A percentile compares a stretch with the other conserved stretches of the same genome.
Conservation (phyloP, 331 rosid species). For the Acacia pycnantha region DNA sequence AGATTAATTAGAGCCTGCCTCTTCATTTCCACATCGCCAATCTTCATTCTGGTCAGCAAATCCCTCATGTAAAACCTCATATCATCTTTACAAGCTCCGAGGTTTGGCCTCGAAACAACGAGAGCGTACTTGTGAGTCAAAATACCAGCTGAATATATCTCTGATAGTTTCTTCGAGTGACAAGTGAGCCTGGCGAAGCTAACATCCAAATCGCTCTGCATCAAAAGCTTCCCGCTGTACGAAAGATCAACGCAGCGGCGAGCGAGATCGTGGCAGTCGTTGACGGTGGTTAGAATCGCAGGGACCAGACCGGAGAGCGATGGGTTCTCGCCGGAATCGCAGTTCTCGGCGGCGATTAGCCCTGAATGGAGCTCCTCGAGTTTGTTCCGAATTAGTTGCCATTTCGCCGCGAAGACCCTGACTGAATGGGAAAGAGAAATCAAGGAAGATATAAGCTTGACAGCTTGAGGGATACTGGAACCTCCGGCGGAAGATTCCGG, state of each 20-base stretch:
- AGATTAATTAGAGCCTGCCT: conserved; percentile 55
- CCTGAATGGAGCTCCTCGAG: conserved; percentile 66
- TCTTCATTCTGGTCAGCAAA: conserved; percentile 69
- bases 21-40: conserved; percentile 73
- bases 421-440: conserved; percentile 63
- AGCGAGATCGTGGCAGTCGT: conserved; percentile 65
- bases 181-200: conserved; percentile 50
- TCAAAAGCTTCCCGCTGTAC: conserved; percentile 85
- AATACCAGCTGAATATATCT: conserved; percentile 49
- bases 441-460: conserved; percentile 50
- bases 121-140: conserved; percentile 59
- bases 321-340: conserved; percentile 48
- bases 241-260: conserved; percentile 78
- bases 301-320: conserved; percentile 45
- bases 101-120: conserved; percentile 65
- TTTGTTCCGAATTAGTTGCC: conserved; percentile 64
- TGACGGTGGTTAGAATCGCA: conserved; percentile 35
- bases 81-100: conserved; percentile 80
- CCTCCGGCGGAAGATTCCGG: conserved; percentile 34
- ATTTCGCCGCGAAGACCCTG: conserved; percentile 72
- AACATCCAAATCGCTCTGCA: conserved; percentile 90
- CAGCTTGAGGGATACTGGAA: conserved; percentile 43
- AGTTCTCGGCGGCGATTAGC: conserved; percentile 52
- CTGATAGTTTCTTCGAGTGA: conserved; percentile 55
- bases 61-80: conserved; percentile 82